Evolutionary conservation across 179 eudicot species (phyloP).

Genomic region (Actinidia polygama): DNA sequence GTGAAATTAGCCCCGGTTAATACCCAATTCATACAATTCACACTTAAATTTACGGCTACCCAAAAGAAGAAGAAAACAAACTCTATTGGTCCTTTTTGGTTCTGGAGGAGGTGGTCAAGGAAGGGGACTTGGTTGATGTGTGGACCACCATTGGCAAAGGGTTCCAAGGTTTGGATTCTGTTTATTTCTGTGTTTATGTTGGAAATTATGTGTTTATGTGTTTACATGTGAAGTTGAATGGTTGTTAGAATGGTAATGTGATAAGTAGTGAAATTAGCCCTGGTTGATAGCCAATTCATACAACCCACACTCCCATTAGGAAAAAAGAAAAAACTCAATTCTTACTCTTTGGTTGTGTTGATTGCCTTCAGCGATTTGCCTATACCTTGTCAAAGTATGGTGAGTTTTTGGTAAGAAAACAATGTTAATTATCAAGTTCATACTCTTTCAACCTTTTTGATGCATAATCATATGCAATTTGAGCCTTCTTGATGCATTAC

Average conservation of each 20-base stretch:
- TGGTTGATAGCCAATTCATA: not conserved
- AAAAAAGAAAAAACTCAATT: no score
- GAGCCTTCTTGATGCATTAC: no score
- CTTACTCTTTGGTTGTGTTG: not conserved
- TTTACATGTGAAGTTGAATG: not conserved
- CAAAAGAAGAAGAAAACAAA: no score
- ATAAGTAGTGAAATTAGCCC: not conserved
- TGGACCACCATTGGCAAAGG: conserved; percentile 88
- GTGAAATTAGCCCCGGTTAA: not conserved
- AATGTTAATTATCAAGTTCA: no score
- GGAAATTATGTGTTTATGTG: not conserved
- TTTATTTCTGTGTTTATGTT: not conserved
- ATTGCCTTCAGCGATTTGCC: not conserved
- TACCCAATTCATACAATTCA: not conserved
- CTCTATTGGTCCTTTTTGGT: not conserved
- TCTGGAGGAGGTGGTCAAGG: no score
- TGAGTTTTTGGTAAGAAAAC: no score
- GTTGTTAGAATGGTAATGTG: not conserved
- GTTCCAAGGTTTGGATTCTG: conserved; percentile 64
- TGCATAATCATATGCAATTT: no score
- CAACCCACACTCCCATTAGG: no score
- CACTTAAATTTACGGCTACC: no score
- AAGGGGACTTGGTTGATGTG: conserved; percentile 84
- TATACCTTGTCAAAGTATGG: no score
- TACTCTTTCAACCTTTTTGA: no score